Evolutionary conservation across 1,139 yeast species (phyloP), one percentile per base, ranked within the genome.

Genomic region (Protomyces pachydermus): DNA sequence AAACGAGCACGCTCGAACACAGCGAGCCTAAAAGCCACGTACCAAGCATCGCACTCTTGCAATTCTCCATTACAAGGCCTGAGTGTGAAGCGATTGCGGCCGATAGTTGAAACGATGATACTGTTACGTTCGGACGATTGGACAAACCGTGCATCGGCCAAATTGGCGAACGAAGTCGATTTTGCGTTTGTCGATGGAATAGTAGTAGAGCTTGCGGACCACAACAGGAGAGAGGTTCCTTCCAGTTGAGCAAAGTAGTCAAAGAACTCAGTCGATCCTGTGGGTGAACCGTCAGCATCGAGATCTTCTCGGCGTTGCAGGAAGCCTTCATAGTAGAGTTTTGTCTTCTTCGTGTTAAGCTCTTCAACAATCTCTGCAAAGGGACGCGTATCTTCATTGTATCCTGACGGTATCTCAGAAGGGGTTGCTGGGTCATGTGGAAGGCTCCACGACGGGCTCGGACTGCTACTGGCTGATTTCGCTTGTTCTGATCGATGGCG

Each of bases 1-100:
- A 58, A 39, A 16, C 62, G 42, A 25, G 62, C 52, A 6, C 62
- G 48, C 23, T 58, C 62, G 34, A 52, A 58, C 6, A 52, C 42
- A 4, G 62, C 42, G 8, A 58, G 20, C 5, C 56, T 51, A 14
- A 58, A 39, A 1, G 62, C 56, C 9, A 58, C 34, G n/a, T 28
- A 28, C 62, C 62, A 58, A 5, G 48, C 23, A 14, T 45, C 23
- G 25, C 25, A 18, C 18, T 53, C 56, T 12, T 39, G 10, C 10
- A 23, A 34, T 5, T 18, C 23, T 14, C 42, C 28, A 18, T 28
- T 18, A 12, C 54, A 16, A 5, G 50, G 60, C 23, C 18, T 23
- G 14, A 58, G 18, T 18, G 48, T 23, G 23, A 28, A 32, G 16
- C 52, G 28, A 14, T 58, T 58, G n/a, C 42, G 55, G 39, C 62